Base-by-base conservation (phyloP, 441 rosid genomes). In the Macaranga tanarius region DNA sequence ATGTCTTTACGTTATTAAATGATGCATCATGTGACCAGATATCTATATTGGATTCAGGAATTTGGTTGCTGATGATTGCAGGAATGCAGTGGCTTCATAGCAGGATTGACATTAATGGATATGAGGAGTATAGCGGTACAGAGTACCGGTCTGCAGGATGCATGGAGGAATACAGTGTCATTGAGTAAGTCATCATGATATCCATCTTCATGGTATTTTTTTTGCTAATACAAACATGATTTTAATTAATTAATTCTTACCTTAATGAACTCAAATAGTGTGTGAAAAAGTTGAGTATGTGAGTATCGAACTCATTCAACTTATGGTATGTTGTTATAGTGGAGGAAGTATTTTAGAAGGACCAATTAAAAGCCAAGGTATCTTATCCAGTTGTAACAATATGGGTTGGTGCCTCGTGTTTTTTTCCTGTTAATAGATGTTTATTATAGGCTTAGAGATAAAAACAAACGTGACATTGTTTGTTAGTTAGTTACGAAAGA, bases 61-160 rank as follows among this genome's bases (percentile, higher is more conserved):
- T 52, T 64, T 60, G 51, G 17, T 55, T 52, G 44, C 3, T 11
- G 23, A 66, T 26, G n/a, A 71, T 71, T 79, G 66, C 89, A 92
- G 99, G 93, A 78, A 86, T 84, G 48, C 98, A 92, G 59, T 95
- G 98, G 98, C 93, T 95, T 72, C 90, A 84, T 55, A 92, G 98
- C 85, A 91, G 87, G 85, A 77, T 92, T 79, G 93, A 95, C 60
- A 76, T 91, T 44, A 69, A 78, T 75, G 99, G 98, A 68, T 95
- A 95, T 66, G 98, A 95, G 85, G 99, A 95, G 77, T 91, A 92
- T 71, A 89, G 92, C 75, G 91, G 96, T 52, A 86, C 79, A n/a
- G 97, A 90, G 84, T 95, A 95, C 75, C 89, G 92, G 5, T 95
- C 97, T 71, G 91, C 95, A 72, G 98, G 98, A 79, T 95, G 97